Percentiles rank a stretch among this genome's conserved stretches.
These are phyloP conservation scores for Piper longum DNA, from an alignment of 164 flowering plant genomes.

Conservation along the genomic window DNA sequence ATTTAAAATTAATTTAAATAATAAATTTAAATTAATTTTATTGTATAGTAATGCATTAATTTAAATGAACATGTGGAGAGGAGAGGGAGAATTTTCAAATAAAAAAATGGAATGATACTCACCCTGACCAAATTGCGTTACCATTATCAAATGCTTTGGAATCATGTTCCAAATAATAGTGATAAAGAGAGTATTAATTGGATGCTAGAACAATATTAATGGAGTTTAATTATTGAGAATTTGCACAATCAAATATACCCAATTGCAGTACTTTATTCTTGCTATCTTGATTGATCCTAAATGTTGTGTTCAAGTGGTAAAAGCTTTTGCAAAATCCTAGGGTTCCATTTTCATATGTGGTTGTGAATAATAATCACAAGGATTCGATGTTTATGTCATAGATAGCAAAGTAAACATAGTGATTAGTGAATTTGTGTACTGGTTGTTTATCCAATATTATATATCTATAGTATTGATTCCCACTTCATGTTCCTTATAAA, in stretches of 20 bases:
- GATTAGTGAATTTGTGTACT: no score
- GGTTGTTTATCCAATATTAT: no score
- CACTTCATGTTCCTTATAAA: no score
- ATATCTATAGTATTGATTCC: no score
- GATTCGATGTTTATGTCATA: no score
- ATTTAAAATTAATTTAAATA: no score
- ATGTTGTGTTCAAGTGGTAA: background rate
- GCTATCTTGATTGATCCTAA: no score
- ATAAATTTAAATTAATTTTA: no score
- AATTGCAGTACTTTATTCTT: background rate
- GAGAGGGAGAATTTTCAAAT: background rate
- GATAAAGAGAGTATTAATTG: background rate
- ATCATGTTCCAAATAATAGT: constrained; percentile 4
- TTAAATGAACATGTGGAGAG: background rate
- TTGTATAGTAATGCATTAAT: no score
- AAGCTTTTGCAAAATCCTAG: background rate
- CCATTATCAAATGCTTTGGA: background rate
- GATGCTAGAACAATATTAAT: background rate
- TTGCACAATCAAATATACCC: background rate
- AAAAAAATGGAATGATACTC: background rate
- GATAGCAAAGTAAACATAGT: no score
- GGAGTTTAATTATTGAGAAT: background rate
- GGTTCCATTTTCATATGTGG: no score
- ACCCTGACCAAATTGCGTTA: background rate
- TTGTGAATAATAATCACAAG: no score